Evolutionary conservation across 257 asterid species (phyloP).

Genomic region (Linderniella brevidens): DNA sequence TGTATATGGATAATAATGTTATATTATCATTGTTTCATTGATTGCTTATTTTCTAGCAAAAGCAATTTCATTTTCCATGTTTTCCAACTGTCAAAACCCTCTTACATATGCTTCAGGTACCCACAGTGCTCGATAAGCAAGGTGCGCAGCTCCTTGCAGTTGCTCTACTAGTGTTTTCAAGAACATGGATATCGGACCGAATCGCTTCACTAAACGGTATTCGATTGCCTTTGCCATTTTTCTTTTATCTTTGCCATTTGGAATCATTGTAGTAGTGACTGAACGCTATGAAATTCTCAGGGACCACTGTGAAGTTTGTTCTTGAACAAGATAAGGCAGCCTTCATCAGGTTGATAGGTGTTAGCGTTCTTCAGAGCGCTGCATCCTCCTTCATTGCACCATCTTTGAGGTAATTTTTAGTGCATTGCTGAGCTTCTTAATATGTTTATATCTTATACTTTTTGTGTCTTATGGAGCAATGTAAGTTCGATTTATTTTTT

Average conservation of each 20-base stretch:
- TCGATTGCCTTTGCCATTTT: background rate
- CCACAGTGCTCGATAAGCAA: conserved; percentile 85
- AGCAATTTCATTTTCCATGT: conserved; percentile 5
- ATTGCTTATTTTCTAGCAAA: conserved; percentile 7
- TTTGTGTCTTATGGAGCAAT: no score
- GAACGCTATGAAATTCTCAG: conserved; percentile 26
- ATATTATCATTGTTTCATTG: no score
- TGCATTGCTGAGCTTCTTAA: no score
- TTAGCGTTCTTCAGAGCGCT: conserved; percentile 96
- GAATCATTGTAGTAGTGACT: conserved; percentile 8
- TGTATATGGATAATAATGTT: no score
- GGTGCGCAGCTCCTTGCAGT: conserved; percentile 94
- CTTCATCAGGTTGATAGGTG: conserved; percentile 68
- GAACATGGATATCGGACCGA: conserved; percentile 96
- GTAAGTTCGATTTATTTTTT: no score
- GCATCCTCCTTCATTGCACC: conserved; percentile 98
- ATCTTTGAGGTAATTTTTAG: conserved; percentile 55
- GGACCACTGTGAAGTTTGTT: conserved; percentile 90
- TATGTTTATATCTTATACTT: no score
- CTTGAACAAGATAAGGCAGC: conserved; percentile 91
- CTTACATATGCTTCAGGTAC: conserved; percentile 37
- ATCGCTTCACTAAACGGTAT: conserved; percentile 95
- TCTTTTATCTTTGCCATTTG: conserved; percentile 12
- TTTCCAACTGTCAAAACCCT: no score
- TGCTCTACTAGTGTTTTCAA: conserved; percentile 75